Evolutionary conservation across 805 yeast genomes (phyloP).

Genomic region (Kazachstania taianensis): DNA sequence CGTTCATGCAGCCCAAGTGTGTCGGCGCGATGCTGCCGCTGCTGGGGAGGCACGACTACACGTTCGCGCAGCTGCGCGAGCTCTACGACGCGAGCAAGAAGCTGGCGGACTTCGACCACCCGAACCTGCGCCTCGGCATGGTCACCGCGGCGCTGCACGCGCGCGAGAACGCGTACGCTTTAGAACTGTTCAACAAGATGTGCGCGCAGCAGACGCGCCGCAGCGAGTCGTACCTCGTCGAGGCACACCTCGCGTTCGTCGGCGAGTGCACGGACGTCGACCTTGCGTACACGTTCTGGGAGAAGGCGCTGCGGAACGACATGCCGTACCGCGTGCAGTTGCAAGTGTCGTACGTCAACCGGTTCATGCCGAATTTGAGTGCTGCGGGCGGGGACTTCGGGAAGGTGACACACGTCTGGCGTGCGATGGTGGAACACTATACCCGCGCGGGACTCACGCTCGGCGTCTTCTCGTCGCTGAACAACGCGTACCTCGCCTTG

Average conservation of each 20-base stretch:
- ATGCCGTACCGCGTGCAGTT: slow-evolving; percentile 60
- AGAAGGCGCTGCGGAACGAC: slow-evolving; percentile 51
- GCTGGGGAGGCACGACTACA: slow-evolving; percentile 40
- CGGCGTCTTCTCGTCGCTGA: slow-evolving; percentile 58
- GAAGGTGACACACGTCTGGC: slow-evolving; percentile 49
- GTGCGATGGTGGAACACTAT: slow-evolving; percentile 41
- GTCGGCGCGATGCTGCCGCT: slow-evolving; percentile 61
- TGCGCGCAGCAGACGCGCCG: slow-evolving; percentile 26
- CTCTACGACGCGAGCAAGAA: slow-evolving; percentile 37
- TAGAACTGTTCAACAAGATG: slow-evolving; percentile 47
- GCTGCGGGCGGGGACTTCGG: slow-evolving; percentile 43
- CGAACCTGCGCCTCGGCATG: slow-evolving; percentile 51
- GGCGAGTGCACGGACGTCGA: slow-evolving; percentile 60
- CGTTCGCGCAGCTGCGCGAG: slow-evolving; percentile 44
- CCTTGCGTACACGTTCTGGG: slow-evolving; percentile 60
- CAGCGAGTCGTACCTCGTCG: slow-evolving; percentile 39
- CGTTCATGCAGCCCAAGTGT: slow-evolving; percentile 49
- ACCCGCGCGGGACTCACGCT: slow-evolving; percentile 42
- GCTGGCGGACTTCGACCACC: slow-evolving; percentile 17
- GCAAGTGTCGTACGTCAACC: slow-evolving; percentile 59
- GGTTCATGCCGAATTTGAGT: slow-evolving; percentile 49
- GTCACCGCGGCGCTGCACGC: slow-evolving; percentile 57
- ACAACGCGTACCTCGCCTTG: slow-evolving; percentile 51
- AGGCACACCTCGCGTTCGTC: slow-evolving; percentile 64
- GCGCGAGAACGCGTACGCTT: slow-evolving; percentile 51